A percentile compares a stretch with the other conserved stretches of the same genome.
Evolutionary conservation across 2,329 filamentous ascomycete species (phyloP).

Genomic region (Apiospora aurea): DNA sequence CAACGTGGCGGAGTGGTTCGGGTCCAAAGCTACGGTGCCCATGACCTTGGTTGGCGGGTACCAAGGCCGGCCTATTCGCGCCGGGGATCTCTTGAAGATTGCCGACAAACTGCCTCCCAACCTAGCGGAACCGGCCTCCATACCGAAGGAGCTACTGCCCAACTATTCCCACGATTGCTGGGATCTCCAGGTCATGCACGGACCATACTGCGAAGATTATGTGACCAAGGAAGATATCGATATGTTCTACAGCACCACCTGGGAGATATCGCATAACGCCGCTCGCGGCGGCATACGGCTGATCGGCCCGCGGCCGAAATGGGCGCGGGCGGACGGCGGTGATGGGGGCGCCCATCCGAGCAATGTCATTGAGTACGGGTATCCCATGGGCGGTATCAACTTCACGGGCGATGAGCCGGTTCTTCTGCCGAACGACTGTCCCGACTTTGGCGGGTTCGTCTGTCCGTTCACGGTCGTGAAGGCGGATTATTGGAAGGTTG

Average conservation of each 20-base stretch:
- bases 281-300: constrained; percentile 67
- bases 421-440: constrained; percentile 66
- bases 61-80: constrained; percentile 61
- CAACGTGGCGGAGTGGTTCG: constrained; percentile 62
- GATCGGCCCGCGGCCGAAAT: constrained; percentile 63
- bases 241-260: constrained; percentile 63
- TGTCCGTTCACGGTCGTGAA: constrained; percentile 62
- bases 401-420: constrained; percentile 68
- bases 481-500: constrained; percentile 67
- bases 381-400: constrained; percentile 63
- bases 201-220: constrained; percentile 63
- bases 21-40: constrained; percentile 65
- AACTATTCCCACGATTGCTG: constrained; percentile 53
- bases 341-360: constrained; percentile 69
- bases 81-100: constrained; percentile 60
- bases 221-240: constrained; percentile 58
- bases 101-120: constrained; percentile 45
- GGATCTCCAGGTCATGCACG: constrained; percentile 61
- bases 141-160: constrained; percentile 49
- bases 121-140: background rate
- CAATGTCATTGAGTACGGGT: constrained; percentile 66
- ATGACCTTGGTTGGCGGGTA: constrained; percentile 65
- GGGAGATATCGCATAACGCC: constrained; percentile 68
- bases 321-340: constrained; percentile 65
- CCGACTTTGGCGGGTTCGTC: constrained; percentile 67